phyloP scores from a whole-genome alignment of 805 yeast species.

The Yamadazyma scolyti region DNA sequence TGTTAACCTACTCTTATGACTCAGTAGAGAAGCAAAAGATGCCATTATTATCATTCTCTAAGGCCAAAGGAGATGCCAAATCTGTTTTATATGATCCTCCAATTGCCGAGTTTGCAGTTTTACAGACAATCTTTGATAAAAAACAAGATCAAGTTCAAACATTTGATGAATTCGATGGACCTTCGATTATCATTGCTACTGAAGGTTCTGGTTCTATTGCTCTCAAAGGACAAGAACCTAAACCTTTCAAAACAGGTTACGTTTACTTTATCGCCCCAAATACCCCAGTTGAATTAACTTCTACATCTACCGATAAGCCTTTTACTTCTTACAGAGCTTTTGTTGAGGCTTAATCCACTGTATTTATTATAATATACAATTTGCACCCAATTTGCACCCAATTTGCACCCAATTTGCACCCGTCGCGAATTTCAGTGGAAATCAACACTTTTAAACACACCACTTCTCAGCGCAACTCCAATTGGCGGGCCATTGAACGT shows the following conservation, averaged over 20 bases:
- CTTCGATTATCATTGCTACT: slow-evolving; percentile 81
- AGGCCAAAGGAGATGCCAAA: slow-evolving; percentile 61
- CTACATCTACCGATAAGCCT: slow-evolving; percentile 36
- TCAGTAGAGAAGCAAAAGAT: slow-evolving; percentile 92
- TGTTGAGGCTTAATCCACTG: slow-evolving; percentile 53
- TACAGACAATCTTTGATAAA: slow-evolving; percentile 64
- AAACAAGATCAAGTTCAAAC: slow-evolving; percentile 48
- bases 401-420: no score
- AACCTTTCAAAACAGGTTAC: slow-evolving; percentile 59
- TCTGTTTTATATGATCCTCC: slow-evolving; percentile 87
- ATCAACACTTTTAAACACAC: no score
- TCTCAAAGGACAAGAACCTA: slow-evolving; percentile 35
- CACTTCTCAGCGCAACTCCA: no score
- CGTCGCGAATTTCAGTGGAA: no score
- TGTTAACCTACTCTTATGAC: slow-evolving; percentile 87
- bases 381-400: no score
- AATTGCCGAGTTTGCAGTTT: slow-evolving; percentile 92
- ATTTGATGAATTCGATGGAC: slow-evolving; percentile 70
- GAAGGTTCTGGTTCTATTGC: slow-evolving; percentile 67
- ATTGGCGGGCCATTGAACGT: no score
- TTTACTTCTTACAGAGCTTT: slow-evolving; percentile 90
- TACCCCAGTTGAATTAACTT: slow-evolving; percentile 56
- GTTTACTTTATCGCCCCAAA: slow-evolving; percentile 85
- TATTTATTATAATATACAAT: no score
- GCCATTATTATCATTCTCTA: slow-evolving; percentile 56